A percentile compares a stretch with the other conserved stretches of the same genome.
Evolutionary conservation across 1,284 basidiomycete genomes (phyloP).

Genomic region (Cryptococcus depauperatus): DNA sequence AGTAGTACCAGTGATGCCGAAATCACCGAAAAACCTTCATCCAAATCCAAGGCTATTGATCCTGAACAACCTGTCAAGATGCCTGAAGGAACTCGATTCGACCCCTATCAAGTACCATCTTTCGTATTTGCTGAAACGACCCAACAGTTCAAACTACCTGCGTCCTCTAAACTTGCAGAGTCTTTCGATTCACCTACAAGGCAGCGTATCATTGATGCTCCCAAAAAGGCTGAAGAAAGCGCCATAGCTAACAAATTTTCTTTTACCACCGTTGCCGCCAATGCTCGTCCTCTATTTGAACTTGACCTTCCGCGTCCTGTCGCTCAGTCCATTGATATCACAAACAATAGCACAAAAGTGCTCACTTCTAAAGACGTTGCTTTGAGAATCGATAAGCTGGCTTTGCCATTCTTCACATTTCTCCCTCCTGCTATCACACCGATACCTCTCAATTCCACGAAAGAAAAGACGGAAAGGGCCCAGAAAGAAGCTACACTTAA

Average conservation of each 20-base stretch:
- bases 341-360: not conserved
- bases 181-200: constrained; percentile 11
- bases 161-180: not conserved
- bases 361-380: constrained; percentile 35
- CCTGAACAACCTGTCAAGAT: not conserved
- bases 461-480: constrained; percentile 12
- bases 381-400: constrained; percentile 25
- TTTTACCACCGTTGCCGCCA: not conserved
- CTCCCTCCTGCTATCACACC: constrained; percentile 8
- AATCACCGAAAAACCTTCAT: not conserved
- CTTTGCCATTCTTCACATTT: constrained; percentile 15
- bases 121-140: too few species aligned
- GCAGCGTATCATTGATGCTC: constrained; percentile 7
- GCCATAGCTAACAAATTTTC: not conserved
- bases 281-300: not conserved
- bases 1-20: not conserved
- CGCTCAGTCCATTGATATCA: not conserved
- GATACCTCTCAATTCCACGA: constrained; percentile 2
- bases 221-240: constrained; percentile 3
- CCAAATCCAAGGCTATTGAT: not conserved
- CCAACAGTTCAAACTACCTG: too few species aligned
- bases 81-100: not conserved
- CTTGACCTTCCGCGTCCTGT: not conserved
- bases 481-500: constrained; percentile 9
- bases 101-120: too few species aligned